phyloP scores from a whole-genome alignment of 2,329 filamentous ascomycete genomes.

The Paraphaeosphaeria minitans region DNA sequence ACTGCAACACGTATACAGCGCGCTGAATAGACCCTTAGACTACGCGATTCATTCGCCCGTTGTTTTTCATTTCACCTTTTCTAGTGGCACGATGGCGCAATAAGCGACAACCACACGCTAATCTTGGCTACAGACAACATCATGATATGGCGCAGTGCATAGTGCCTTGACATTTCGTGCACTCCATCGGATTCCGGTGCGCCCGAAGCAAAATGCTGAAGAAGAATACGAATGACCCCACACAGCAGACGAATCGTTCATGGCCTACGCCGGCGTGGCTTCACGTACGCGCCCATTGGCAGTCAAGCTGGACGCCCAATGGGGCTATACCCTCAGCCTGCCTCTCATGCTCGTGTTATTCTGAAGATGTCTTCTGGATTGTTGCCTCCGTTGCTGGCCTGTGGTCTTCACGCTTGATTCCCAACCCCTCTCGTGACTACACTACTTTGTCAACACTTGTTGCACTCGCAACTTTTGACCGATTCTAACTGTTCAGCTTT shows the following conservation, averaged over 20 bases:
- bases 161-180: background rate
- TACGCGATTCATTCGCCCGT: constrained; percentile 1
- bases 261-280: constrained; percentile 8
- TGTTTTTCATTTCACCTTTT: constrained; percentile 5
- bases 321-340: constrained; percentile 14
- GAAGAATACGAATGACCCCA: constrained; percentile 9
- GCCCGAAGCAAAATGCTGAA: background rate
- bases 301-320: constrained; percentile 14
- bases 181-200: background rate
- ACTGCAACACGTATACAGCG: constrained; percentile 2
- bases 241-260: constrained; percentile 8
- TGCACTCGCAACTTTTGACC: background rate
- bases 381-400: background rate
- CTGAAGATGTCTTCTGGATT: background rate
- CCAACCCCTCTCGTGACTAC: background rate
- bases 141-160: background rate
- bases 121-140: constrained; percentile 7
- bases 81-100: constrained; percentile 13
- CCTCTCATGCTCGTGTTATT: background rate
- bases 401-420: background rate
- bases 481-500: background rate
- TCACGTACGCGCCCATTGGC: constrained; percentile 12
- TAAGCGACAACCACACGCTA: constrained; percentile 15
- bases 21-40: constrained; percentile 9
- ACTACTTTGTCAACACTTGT: background rate